Evolutionary conservation across 495 filamentous ascomycete genomes (phyloP), one percentile per base, ranked within the genome.

Genomic region (Penicillium subrubescens): DNA sequence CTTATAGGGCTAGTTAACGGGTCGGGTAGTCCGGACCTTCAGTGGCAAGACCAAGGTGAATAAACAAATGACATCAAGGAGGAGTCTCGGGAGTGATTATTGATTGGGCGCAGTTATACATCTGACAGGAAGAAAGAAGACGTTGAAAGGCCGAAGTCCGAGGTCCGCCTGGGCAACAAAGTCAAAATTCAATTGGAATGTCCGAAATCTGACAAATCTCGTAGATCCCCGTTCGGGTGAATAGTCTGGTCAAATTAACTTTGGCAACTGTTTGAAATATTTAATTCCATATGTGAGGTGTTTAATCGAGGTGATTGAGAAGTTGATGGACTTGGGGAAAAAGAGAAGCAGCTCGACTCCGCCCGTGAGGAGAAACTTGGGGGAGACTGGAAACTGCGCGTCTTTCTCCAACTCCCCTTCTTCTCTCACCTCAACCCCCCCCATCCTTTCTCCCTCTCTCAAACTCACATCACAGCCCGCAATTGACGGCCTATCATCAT

Each of bases 61-160:
- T 59, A 58, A 60, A 65, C 46, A 59, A 37, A 68, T 68, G 66
- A 68, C 62, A 63, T 65, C 27, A 43, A 46, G 5, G 37, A 6
- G 34, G 8, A 19, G 21, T 3, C 44, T 33, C 25, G 29, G 39
- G 52, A 27, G 4, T 27, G 31, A 33, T 33, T 33, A 8, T 7
- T 33, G 5, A 37, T 63, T 43, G 39, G 61, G 14, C 23, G 23
- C 25, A 11, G n/a, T 23, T 25, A 48, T 14, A 23, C 21, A 48
- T 48, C 44, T 48, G 44, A 48, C 44, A 23, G 3, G 44, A 48
- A n/a, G 19, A 11, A 12, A 17, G 15, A 17, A 7, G 44, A 48
- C 19, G 44, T n/a, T 48, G 44, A 25, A 48, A 10, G 44, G 25
- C 44, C 44, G 44, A 48, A 48, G 14, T 10, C 44, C 44, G 44